Evolutionary conservation across 2,329 filamentous ascomycete species (phyloP).

Genomic region (Diplocarpon mali): DNA sequence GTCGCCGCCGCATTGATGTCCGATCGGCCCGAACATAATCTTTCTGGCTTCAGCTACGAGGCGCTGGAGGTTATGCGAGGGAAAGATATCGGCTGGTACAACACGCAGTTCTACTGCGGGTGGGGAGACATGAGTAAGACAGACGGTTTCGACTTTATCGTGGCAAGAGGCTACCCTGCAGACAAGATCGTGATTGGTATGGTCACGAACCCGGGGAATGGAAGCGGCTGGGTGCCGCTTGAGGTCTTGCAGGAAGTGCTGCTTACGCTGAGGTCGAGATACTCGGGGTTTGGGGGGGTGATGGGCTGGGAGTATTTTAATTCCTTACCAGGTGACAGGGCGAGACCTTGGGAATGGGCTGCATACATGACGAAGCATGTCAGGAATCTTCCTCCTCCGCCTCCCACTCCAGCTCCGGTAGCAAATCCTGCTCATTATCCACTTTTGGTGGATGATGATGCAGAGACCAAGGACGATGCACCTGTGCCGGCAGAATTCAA

Average conservation of each 20-base stretch:
- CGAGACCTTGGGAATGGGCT: constrained; percentile 69
- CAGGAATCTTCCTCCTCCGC: constrained; percentile 6
- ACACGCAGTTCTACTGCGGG: constrained; percentile 86
- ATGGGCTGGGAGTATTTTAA: constrained; percentile 98
- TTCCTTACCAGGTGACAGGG: constrained; percentile 51
- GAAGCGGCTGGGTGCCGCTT: constrained; percentile 52
- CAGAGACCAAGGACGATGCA: constrained; percentile 14
- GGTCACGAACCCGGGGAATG: constrained; percentile 68
- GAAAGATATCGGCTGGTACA: constrained; percentile 69
- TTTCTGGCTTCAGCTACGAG: constrained; percentile 75
- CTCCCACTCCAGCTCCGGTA: background rate
- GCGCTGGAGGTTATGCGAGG: constrained; percentile 59
- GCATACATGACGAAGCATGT: constrained; percentile 39
- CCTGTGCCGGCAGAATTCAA: constrained; percentile 20
- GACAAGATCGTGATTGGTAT: constrained; percentile 69
- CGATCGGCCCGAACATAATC: constrained; percentile 45
- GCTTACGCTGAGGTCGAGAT: constrained; percentile 43
- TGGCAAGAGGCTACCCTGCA: constrained; percentile 57
- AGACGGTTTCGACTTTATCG: constrained; percentile 39
- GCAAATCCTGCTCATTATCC: constrained; percentile 5
- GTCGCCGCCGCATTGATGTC: constrained; percentile 63
- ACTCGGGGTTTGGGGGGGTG: constrained; percentile 68
- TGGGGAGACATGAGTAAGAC: constrained; percentile 41
- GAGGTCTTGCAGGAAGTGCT: constrained; percentile 46
- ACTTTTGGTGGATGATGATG: constrained; percentile 15